These are phyloP conservation scores for Saccharomyces hybrid DNA, from an alignment of 1,139 yeast genomes.

Conservation along the genomic window DNA sequence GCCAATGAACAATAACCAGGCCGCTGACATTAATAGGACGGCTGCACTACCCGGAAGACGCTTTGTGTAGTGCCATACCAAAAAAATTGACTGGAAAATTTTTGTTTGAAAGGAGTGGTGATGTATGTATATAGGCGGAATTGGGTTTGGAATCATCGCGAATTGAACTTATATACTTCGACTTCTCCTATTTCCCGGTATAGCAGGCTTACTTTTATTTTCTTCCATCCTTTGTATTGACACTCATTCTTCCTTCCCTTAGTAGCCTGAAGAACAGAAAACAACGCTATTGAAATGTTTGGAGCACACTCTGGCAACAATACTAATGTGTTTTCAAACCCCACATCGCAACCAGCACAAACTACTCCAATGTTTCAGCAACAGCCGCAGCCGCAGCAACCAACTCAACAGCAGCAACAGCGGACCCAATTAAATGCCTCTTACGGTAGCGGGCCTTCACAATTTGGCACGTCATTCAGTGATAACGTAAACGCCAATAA, in stretches of 20 bases:
- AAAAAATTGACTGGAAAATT: not conserved
- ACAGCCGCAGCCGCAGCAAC: conserved; percentile 2
- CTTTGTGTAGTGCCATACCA: not conserved
- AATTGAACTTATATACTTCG: no score
- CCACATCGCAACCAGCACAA: conserved; percentile 11
- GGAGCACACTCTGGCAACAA: not conserved
- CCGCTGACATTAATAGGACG: not conserved
- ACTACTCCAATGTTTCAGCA: not conserved
- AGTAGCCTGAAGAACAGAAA: not conserved
- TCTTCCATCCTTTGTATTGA: no score
- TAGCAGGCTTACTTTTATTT: not conserved
- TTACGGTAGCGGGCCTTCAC: conserved; percentile 6
- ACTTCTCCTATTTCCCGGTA: not conserved
- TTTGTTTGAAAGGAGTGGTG: not conserved
- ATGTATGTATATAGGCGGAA: no score
- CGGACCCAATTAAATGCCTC: conserved; percentile 5
- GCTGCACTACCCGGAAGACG: conserved; percentile 1
- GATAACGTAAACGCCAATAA: not conserved
- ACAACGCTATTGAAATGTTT: not conserved
- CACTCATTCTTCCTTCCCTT: no score
- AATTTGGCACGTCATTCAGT: conserved; percentile 1
- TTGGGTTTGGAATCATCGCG: not conserved
- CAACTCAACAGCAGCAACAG: conserved; percentile 14
- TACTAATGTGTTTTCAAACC: conserved; percentile 8
- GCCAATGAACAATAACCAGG: not conserved